phyloP scores from a whole-genome alignment of 1,284 basidiomycete genomes.

The Anthracocystis setariae region DNA sequence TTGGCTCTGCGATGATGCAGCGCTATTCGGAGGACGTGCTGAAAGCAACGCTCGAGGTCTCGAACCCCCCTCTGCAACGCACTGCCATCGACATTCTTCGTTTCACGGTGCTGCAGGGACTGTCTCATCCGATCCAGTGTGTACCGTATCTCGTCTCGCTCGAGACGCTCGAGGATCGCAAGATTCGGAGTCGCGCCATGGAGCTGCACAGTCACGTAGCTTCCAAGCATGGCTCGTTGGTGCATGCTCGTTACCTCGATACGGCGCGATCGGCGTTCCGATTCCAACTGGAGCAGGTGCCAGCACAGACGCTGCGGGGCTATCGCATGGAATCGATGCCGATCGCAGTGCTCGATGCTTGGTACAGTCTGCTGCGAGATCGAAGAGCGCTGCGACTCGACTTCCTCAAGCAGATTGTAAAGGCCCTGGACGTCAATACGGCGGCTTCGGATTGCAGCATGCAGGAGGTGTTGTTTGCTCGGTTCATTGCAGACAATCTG shows the following conservation, averaged over 20 bases:
- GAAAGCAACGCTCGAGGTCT: conserved; percentile 74
- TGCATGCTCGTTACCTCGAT: conserved; percentile 84
- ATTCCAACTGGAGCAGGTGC: conserved; percentile 74
- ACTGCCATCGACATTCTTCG: conserved; percentile 89
- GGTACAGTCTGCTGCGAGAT: conserved; percentile 90
- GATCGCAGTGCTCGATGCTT: conserved; percentile 74
- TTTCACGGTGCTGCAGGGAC: conserved; percentile 91
- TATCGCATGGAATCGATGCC: conserved; percentile 27
- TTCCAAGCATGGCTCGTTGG: conserved; percentile 85
- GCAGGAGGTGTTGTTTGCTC: conserved; percentile 74
- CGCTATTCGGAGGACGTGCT: conserved; percentile 86
- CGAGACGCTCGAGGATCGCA: conserved; percentile 79
- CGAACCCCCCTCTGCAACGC: conserved; percentile 74
- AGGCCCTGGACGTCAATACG: conserved; percentile 79
- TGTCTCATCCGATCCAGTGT: conserved; percentile 92
- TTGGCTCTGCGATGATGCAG: conserved; percentile 91
- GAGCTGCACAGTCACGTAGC: conserved; percentile 84
- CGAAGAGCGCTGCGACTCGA: conserved; percentile 85
- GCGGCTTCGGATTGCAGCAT: conserved; percentile 59
- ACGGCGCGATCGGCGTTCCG: conserved; percentile 82
- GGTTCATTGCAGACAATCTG: conserved; percentile 95
- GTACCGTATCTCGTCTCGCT: conserved; percentile 91
- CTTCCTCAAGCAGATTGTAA: conserved; percentile 83
- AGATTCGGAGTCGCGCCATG: conserved; percentile 79
- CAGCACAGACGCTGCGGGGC: conserved; percentile 21